Percentiles rank a stretch among this genome's conserved stretches.
phyloP scores from a whole-genome alignment of 2,329 filamentous ascomycete species.

The Pseudogymnoascus sp. region DNA sequence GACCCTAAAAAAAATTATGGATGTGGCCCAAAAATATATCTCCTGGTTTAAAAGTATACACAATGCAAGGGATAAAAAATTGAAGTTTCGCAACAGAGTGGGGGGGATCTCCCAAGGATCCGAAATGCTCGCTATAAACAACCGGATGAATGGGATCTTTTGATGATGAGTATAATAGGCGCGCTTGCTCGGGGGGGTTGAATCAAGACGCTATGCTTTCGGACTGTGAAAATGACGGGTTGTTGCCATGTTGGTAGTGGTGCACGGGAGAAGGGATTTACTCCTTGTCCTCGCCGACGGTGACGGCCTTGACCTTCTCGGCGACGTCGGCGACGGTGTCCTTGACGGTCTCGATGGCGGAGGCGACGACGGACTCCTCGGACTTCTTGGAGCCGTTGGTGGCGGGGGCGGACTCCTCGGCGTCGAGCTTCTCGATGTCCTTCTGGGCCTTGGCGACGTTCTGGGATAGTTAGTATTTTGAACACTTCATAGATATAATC shows the following conservation, averaged over 20 bases:
- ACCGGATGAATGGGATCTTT: not conserved
- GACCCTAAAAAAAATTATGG: conserved; percentile 8
- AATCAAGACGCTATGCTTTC: not conserved
- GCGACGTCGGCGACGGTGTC: conserved; percentile 49
- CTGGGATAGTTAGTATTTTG: conserved; percentile 41
- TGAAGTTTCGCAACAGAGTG: conserved; percentile 4
- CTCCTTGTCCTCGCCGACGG: conserved; percentile 44
- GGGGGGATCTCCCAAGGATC: not conserved
- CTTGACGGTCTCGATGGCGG: conserved; percentile 29
- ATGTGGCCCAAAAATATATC: conserved; percentile 9
- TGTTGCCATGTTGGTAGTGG: not conserved
- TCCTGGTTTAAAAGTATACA: conserved; percentile 1
- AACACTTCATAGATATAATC: conserved; percentile 12
- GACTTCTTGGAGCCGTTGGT: conserved; percentile 17
- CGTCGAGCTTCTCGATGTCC: conserved; percentile 84
- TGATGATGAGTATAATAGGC: not conserved
- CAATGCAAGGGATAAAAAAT: conserved; percentile 3
- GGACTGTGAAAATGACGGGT: not conserved
- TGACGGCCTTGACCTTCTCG: conserved; percentile 51
- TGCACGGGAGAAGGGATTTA: conserved; percentile 13
- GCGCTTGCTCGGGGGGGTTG: not conserved
- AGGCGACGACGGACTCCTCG: conserved; percentile 11
- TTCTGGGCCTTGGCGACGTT: conserved; percentile 96
- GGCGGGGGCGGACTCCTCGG: conserved; percentile 45
- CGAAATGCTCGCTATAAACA: conserved; percentile 4